Base-by-base conservation (phyloP, 1,284 basidiomycete genomes). In the Serendipita sp. region DNA sequence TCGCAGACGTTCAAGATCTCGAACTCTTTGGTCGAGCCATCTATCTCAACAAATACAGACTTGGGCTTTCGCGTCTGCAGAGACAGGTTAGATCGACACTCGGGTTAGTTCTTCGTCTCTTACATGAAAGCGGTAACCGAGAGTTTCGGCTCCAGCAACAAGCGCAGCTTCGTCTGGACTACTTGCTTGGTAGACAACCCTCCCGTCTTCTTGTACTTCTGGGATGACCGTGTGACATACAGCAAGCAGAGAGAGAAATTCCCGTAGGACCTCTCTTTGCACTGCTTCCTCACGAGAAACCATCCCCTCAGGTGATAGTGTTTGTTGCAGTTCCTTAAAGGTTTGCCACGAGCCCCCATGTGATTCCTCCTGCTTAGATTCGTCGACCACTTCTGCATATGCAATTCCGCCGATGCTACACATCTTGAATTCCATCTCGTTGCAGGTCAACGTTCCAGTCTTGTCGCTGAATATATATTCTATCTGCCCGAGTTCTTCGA, bases 381-480 rank as follows among this genome's bases (percentile, higher is more conserved):
- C 92, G 69, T 94, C 92, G 3, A 94, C 88, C 5, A 82, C 79
- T 66, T 95, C 93, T 0, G 93, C 87, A 73, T 97, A 99, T 29
- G 87, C 87, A 4, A 87, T 81, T 2, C 96, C 96, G 15, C 82
- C 93, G 63, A 99, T 86, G 58, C 84, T 88, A 70, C 90, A 96
- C 72, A 91, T 88, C 30, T 85, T 83, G 74, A 99, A 99, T 74
- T 98, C 93, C 96, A 99, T 99, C 74, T 96, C 91, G 75, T 99
- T 99, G 64, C 92, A 82, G 2, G 95, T 99, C 41, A 99, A 78
- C 0, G 96, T 99, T 2, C 95, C 95, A 0, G 95, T 99, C 78
- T 99, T 99, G 79, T 99, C 96, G 62, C 90, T 93, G 75, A 99
- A 99, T 32, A 99, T 92, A 72, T 95, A 99, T 75, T 96, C 93